A percentile compares a stretch with the other conserved stretches of the same genome.
Conservation (phyloP, 352 stramenopile genomes). For the Globisporangium perplexum region DNA sequence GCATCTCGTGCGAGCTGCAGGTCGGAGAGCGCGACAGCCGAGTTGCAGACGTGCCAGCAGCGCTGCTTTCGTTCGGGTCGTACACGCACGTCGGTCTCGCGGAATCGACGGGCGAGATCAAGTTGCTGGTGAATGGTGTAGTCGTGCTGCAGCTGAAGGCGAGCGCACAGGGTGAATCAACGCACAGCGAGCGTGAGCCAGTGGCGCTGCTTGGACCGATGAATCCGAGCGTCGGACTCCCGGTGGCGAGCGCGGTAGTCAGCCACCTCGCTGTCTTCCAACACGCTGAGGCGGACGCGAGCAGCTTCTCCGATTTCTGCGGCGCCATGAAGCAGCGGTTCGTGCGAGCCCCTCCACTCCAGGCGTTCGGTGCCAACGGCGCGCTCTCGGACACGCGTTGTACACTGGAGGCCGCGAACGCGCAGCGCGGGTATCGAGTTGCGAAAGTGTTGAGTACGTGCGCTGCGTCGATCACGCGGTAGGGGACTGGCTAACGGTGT, state of each 20-base stretch:
- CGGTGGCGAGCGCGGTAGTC: constrained; percentile 14
- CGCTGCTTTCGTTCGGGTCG: constrained; percentile 6
- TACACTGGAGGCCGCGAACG: constrained; percentile 18
- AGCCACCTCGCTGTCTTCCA: constrained; percentile 43
- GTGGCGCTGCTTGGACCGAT: constrained; percentile 19
- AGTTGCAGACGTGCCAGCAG: not conserved
- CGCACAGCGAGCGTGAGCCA: not conserved
- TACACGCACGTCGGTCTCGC: constrained; percentile 18
- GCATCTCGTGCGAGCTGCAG: constrained; percentile 4
- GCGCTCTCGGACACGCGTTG: constrained; percentile 22
- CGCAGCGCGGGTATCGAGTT: constrained; percentile 49
- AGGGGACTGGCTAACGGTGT: not conserved
- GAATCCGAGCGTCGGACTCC: not conserved
- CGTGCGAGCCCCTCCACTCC: constrained; percentile 38
- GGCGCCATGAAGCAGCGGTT: constrained; percentile 33
- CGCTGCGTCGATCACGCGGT: not conserved
- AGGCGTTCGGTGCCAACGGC: constrained; percentile 31
- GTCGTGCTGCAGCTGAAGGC: constrained; percentile 1
- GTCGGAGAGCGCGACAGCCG: not conserved
- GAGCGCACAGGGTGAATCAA: not conserved
- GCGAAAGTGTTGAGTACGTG: constrained; percentile 46
- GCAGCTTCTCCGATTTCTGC: constrained; percentile 23
- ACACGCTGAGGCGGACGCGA: not conserved
- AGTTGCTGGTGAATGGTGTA: constrained; percentile 14
- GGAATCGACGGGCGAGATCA: not conserved